Evolutionary conservation across 108 stramenopile species (phyloP), one percentile per base, ranked within the genome.

Genomic region (Aurantiochytrium sp.): DNA sequence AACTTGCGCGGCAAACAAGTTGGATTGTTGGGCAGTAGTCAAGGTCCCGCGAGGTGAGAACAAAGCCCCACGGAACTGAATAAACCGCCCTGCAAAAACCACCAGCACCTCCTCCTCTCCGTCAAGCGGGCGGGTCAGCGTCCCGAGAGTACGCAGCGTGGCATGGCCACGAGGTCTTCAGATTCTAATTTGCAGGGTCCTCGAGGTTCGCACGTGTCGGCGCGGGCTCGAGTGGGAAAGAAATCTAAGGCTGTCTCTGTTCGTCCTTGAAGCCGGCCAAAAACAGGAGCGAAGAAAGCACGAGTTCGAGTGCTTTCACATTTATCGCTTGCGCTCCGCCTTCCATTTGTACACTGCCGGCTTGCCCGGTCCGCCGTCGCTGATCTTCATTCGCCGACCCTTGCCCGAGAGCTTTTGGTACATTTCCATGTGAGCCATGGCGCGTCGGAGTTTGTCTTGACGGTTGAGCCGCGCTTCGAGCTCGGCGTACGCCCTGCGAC

Each of bases 301-400:
- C n/a, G n/a, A n/a, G n/a, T n/a, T n/a, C n/a, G n/a, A n/a, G n/a
- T n/a, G n/a, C n/a, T n/a, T n/a, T n/a, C n/a, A n/a, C n/a, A n/a
- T n/a, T 87, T 81, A 92, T n/a, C 90, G 89, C n/a, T 90, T 89
- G 3, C 93, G 88, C 86, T 91, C 65, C 15, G 68, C 42, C 69
- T 92, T 94, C 93, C 93, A 94, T 68, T 90, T 91, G 92, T 89
- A 94, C 68, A 90, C 86, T 0, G 93, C 90, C 3, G 93, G 93
- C 36, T 41, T 39, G 19, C 90, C 90, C 5, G 41, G 45, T 54
- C 86, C 90, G 17, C 90, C 93, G 21, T 87, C 92, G 54, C 69
- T 87, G 36, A 97, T 92, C 89, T 97, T 97, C 37, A 95, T 89
- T 89, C 95, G 96, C 8, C 95, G 89, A 22, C 98, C 98, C 90